These are phyloP conservation scores for Eurotiales sp. DNA, from an alignment of 2,329 filamentous ascomycete species.

Conservation along the genomic window DNA sequence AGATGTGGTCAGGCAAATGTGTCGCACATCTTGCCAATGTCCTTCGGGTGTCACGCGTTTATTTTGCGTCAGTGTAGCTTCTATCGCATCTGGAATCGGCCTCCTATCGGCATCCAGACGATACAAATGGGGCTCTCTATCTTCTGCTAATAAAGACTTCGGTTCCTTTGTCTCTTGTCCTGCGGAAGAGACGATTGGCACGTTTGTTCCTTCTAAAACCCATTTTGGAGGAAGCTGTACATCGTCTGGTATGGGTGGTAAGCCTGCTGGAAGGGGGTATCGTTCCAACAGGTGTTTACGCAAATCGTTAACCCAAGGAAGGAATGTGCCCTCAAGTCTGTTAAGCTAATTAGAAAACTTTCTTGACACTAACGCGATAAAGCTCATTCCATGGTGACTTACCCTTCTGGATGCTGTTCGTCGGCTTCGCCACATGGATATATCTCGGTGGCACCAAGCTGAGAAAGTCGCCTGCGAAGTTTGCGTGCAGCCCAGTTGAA, in stretches of 20 bases:
- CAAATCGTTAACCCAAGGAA: conserved; percentile 71
- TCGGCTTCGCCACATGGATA: conserved; percentile 82
- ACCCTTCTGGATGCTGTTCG: conserved; percentile 91
- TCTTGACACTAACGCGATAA: background rate
- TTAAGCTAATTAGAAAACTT: conserved; percentile 1
- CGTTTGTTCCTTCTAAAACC: conserved; percentile 40
- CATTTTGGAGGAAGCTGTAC: conserved; percentile 74
- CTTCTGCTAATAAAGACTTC: background rate
- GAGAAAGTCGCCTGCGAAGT: conserved; percentile 74
- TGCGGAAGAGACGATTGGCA: background rate
- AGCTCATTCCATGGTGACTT: conserved; percentile 16
- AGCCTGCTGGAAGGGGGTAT: conserved; percentile 65
- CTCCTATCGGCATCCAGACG: conserved; percentile 46
- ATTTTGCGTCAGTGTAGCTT: conserved; percentile 62
- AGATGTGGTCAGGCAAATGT: conserved; percentile 59
- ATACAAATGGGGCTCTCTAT: conserved; percentile 11
- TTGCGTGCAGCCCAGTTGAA: conserved; percentile 94
- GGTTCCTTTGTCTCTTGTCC: background rate
- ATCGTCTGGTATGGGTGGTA: conserved; percentile 69
- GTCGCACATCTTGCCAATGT: conserved; percentile 94
- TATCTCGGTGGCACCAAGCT: conserved; percentile 75
- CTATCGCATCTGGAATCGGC: conserved; percentile 55
- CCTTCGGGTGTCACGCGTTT: conserved; percentile 65
- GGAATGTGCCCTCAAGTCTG: conserved; percentile 76
- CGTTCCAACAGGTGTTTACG: conserved; percentile 61